These are phyloP conservation scores for Candida loeiensis DNA, from an alignment of 805 yeast genomes.

Conservation along the genomic window DNA sequence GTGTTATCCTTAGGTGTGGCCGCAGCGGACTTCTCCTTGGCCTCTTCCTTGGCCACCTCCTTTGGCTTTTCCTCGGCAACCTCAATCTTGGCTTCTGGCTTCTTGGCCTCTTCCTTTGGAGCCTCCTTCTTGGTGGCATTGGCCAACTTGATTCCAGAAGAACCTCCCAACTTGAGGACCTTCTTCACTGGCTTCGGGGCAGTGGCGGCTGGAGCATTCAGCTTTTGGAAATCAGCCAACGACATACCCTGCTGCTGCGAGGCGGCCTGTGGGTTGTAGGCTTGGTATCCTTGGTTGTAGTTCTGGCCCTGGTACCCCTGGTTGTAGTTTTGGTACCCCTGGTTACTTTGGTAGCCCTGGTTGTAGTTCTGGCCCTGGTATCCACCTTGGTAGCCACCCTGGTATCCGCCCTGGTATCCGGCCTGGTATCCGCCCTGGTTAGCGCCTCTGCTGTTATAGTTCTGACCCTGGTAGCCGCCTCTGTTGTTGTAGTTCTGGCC, in stretches of 20 bases:
- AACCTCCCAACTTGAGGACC: conserved; percentile 61
- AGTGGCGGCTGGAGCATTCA: conserved; percentile 42
- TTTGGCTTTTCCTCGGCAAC: conserved; percentile 15
- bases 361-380: conserved; percentile 16
- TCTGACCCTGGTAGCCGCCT: conserved; percentile 11
- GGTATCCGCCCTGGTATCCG: conserved; percentile 15
- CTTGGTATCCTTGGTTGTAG: conserved; percentile 16
- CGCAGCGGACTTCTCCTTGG: conserved; percentile 8
- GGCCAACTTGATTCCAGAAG: conserved; percentile 61
- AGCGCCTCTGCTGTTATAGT: conserved; percentile 17
- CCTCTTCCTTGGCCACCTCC: conserved; percentile 12
- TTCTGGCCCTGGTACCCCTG: conserved; percentile 13
- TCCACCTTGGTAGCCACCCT: conserved; percentile 15
- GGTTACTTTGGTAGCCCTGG: conserved; percentile 19
- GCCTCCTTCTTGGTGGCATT: conserved; percentile 31
- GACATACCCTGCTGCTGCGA: conserved; percentile 51
- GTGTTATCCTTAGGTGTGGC: conserved; percentile 14
- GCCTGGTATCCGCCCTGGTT: conserved; percentile 20
- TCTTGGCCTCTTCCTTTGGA: conserved; percentile 13
- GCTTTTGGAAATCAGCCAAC: conserved; percentile 77
- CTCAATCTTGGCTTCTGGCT: conserved; percentile 12
- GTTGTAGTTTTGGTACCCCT: conserved; percentile 21
- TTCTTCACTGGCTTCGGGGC: conserved; percentile 61
- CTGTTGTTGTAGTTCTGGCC: conserved; percentile 18
- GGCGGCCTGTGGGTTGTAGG: conserved; percentile 14